Conservation (phyloP, 768 basidiomycete species). For the Melanogaster broomeanus region DNA sequence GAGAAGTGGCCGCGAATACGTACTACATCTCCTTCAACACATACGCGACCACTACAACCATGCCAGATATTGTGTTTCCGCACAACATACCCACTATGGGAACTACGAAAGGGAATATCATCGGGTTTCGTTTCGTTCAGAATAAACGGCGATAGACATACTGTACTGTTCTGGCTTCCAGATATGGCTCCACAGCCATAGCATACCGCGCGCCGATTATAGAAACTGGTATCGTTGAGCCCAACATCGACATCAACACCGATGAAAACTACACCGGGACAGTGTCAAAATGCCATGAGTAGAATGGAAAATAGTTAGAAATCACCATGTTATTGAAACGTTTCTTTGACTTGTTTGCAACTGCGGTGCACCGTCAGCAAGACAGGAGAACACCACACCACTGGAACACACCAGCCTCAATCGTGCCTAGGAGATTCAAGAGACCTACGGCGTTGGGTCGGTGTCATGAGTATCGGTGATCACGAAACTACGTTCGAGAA, state of each 20-base stretch:
- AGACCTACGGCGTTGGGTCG: constrained; percentile 44
- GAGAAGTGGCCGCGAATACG: constrained; percentile 21
- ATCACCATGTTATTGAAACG: constrained; percentile 74
- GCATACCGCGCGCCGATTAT: constrained; percentile 74
- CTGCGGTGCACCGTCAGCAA: constrained; percentile 34
- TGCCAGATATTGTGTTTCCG: constrained; percentile 73
- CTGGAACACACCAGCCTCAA: constrained; percentile 62
- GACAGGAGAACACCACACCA: background rate
- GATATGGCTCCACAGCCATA: constrained; percentile 75
- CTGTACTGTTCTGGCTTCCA: constrained; percentile 86
- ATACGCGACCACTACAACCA: constrained; percentile 69
- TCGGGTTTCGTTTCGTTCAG: background rate
- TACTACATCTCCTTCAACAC: constrained; percentile 79
- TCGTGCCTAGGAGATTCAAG: constrained; percentile 74
- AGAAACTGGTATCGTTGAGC: constrained; percentile 79
- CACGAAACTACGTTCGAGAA: constrained; percentile 11
- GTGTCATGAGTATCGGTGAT: background rate
- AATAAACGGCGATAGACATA: constrained; percentile 31
- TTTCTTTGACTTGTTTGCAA: constrained; percentile 76
- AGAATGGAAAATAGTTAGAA: background rate
- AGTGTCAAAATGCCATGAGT: constrained; percentile 9
- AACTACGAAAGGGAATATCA: constrained; percentile 43
- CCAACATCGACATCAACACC: constrained; percentile 67
- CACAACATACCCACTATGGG: constrained; percentile 87
- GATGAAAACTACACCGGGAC: constrained; percentile 50